Evolutionary conservation across 768 basidiomycete genomes (phyloP).

Genomic region (Sutorius australiensis): DNA sequence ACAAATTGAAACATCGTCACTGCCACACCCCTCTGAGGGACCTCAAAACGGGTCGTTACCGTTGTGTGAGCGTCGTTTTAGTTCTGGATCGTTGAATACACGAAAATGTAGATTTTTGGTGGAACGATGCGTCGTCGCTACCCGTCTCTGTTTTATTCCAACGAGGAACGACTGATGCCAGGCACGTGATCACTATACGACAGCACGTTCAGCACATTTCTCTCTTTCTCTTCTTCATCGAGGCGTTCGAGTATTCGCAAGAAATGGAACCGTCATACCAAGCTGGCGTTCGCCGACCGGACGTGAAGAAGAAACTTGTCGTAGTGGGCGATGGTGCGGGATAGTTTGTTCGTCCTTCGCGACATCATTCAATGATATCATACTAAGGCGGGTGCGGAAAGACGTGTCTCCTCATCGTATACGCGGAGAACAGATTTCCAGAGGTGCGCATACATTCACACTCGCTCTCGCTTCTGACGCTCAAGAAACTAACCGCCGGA

Average conservation of each 20-base stretch:
- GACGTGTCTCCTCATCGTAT: slow-evolving; percentile 94
- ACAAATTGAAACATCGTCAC: slow-evolving; percentile 16
- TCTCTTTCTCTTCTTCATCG: neutral
- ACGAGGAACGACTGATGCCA: neutral
- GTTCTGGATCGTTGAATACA: too few relatives aligned
- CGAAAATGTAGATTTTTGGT: too few relatives aligned
- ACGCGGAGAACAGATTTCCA: slow-evolving; percentile 94
- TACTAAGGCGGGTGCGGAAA: slow-evolving; percentile 78
- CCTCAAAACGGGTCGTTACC: neutral
- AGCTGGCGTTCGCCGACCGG: slow-evolving; percentile 52
- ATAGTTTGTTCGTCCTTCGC: slow-evolving; percentile 25
- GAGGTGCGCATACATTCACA: slow-evolving; percentile 56
- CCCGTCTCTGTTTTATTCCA: neutral
- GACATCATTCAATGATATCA: slow-evolving; percentile 24
- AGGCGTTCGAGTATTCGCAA: neutral
- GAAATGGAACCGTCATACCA: slow-evolving; percentile 28
- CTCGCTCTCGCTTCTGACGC: slow-evolving; percentile 6
- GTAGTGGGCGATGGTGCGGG: slow-evolving; percentile 80
- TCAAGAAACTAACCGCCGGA: slow-evolving; percentile 15
- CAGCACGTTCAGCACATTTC: neutral
- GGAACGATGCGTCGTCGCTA: too few relatives aligned
- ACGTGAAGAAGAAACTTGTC: slow-evolving; percentile 82
- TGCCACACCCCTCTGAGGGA: slow-evolving; percentile 18
- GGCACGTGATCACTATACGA: slow-evolving; percentile 16
- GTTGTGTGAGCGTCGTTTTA: too few relatives aligned